Evolutionary conservation across 805 yeast species (phyloP).

Genomic region (Metschnikowia matae): DNA sequence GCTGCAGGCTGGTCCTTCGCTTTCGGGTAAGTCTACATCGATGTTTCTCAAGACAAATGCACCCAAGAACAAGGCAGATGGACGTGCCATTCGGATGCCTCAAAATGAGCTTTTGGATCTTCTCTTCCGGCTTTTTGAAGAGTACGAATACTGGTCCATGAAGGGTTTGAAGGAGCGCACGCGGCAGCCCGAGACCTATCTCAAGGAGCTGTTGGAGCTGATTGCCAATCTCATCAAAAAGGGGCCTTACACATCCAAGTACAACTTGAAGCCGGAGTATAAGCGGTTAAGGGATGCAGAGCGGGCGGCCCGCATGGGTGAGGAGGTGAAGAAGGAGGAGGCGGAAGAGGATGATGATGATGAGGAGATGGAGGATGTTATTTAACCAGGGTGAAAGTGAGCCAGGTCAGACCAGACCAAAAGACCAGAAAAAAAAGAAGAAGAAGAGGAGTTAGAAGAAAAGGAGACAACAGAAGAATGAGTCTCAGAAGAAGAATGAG

Average conservation of each 20-base stretch:
- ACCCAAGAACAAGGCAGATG: constrained; percentile 51
- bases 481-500: constrained; percentile 10
- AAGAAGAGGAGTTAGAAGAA: no score
- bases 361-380: constrained; percentile 48
- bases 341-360: constrained; percentile 43
- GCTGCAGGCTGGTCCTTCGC: constrained; percentile 81
- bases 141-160: constrained; percentile 94
- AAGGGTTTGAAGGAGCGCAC: constrained; percentile 92
- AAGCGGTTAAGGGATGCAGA: constrained; percentile 75
- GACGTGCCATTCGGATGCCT: constrained; percentile 92
- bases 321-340: constrained; percentile 31
- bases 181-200: constrained; percentile 89
- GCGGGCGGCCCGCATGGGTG: constrained; percentile 60
- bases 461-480: background rate
- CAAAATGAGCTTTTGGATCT: constrained; percentile 85
- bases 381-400: background rate
- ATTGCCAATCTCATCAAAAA: constrained; percentile 87
- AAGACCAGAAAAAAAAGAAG: no score
- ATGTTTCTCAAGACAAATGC: constrained; percentile 54
- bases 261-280: constrained; percentile 86
- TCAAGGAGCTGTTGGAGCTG: constrained; percentile 85
- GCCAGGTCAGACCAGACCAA: no score
- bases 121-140: constrained; percentile 85
- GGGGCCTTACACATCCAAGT: constrained; percentile 94
- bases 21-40: constrained; percentile 63